Percentiles rank a stretch among this genome's conserved stretches.
These are phyloP conservation scores for Yamadazyma oceani DNA, from an alignment of 1,139 yeast genomes.

Conservation along the genomic window DNA sequence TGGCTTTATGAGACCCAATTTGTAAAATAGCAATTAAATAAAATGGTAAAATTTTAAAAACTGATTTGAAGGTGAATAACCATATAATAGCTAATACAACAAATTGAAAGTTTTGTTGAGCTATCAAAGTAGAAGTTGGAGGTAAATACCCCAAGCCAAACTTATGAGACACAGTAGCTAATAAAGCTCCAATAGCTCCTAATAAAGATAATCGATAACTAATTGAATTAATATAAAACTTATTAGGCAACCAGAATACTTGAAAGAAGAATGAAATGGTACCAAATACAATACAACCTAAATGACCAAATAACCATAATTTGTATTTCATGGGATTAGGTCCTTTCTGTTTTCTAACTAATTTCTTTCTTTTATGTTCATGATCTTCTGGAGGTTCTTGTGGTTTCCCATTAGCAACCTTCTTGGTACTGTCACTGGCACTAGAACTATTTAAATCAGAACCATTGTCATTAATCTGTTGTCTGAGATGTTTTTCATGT, in stretches of 20 bases:
- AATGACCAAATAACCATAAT: slow-evolving; percentile 67
- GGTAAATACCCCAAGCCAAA: slow-evolving; percentile 57
- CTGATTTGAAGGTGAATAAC: slow-evolving; percentile 62
- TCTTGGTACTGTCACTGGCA: neutral
- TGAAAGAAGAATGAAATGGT: slow-evolving; percentile 48
- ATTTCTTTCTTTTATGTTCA: slow-evolving; percentile 30
- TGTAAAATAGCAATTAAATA: slow-evolving; percentile 59
- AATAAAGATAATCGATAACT: slow-evolving; percentile 54
- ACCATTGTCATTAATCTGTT: too few relatives aligned
- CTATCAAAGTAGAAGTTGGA: slow-evolving; percentile 53
- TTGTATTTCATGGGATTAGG: slow-evolving; percentile 45
- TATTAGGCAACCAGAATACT: slow-evolving; percentile 42
- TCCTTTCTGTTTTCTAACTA: slow-evolving; percentile 39
- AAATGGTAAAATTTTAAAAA: slow-evolving; percentile 66
- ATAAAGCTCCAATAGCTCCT: slow-evolving; percentile 57
- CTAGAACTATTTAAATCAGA: neutral
- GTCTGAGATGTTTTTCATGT: too few relatives aligned
- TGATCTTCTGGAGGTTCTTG: neutral
- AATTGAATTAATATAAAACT: slow-evolving; percentile 44
- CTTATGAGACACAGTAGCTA: slow-evolving; percentile 55
- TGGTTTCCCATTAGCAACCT: neutral
- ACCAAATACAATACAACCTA: slow-evolving; percentile 50
- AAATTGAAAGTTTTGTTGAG: slow-evolving; percentile 71
- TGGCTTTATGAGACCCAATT: slow-evolving; percentile 39
- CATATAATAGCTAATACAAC: slow-evolving; percentile 54